Evolutionary conservation across 176 grass and related monocot species (phyloP).

Genomic region (Aechmea fasciata): DNA sequence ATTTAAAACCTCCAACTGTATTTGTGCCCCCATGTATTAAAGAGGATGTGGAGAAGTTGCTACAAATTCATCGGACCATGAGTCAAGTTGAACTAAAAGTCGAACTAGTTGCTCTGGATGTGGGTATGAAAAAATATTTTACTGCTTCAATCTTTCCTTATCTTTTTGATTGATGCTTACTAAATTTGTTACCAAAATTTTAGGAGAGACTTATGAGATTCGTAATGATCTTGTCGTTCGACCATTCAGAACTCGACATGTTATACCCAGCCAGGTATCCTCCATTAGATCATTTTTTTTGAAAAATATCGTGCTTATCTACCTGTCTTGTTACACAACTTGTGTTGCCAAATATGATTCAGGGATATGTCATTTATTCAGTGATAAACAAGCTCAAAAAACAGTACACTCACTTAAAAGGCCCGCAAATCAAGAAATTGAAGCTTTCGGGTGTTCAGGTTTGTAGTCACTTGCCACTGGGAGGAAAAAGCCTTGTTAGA

Average conservation of each 20-base stretch:
- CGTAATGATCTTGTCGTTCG: conserved; percentile 93
- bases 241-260: conserved; percentile 83
- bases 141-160: neutral
- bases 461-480: neutral
- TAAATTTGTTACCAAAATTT: conserved; percentile 17
- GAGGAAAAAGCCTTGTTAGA: neutral
- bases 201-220: conserved; percentile 93
- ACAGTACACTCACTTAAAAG: conserved; percentile 76
- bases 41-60: conserved; percentile 69
- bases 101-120: conserved; percentile 83
- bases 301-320: conserved; percentile 1
- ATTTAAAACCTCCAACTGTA: conserved; percentile 76
- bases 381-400: conserved; percentile 79
- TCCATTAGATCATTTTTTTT: conserved; percentile 13
- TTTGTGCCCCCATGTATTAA: conserved; percentile 89
- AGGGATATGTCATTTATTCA: conserved; percentile 95
- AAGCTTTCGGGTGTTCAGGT: conserved; percentile 75
- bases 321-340: conserved; percentile 1
- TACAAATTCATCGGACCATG: conserved; percentile 75
- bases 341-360: neutral
- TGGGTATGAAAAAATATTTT: conserved; percentile 49
- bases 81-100: conserved; percentile 64
- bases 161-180: neutral
- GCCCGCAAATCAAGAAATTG: conserved; percentile 76
- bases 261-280: conserved; percentile 80